Evolutionary conservation across 352 stramenopile species (phyloP), one percentile per base, ranked within the genome.

Genomic region (Pythium plurisporium): DNA sequence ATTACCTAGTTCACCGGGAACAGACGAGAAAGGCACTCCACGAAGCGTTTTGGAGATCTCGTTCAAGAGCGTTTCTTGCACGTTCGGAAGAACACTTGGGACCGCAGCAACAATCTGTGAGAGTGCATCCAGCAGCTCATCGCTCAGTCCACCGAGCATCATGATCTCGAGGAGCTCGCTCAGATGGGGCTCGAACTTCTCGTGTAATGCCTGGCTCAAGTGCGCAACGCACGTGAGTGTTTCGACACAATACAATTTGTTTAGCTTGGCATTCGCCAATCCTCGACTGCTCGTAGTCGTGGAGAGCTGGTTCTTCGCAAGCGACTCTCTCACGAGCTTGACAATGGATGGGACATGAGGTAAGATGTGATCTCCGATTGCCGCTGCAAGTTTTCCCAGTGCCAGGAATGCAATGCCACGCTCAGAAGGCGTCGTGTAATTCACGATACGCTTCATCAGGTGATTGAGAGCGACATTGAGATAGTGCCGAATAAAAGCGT

Each of bases 61-160:
- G 56, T 98, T 95, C 31, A 99, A 77, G 14, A 99, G 70, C 17
- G 95, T 83, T 47, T 98, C 88, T 69, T 99, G 90, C 20, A 99
- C 96, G 26, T 81, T 80, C 2, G 79, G 66, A n/a, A 96, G 64
- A 14, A 94, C 73, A 23, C 80, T 95, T 8, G 96, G 96, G 10
- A 98, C 72, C 63, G 79, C 92, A 1, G 74, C 62, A 2, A 91
- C 88, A 52, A 99, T 95, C 5, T 95, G 89, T 1, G 94, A 72
- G 2, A 99, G 73, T 17, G 94, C 91, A 31, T 95, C 79, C 42
- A 99, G 96, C 1, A 99, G 76, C 51, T 96, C 80, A 55, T 97
- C 85, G 29, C 85, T 98, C 4, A 99, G 73, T 0, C 96, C 96
- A 14, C 89, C 79, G 30, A 77, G 70, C 81, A 94, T 90, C 81